A percentile compares a stretch with the other conserved stretches of the same genome.
Evolutionary conservation across 352 stramenopile genomes (phyloP).

Genomic region (Globisporangium apiculatum): DNA sequence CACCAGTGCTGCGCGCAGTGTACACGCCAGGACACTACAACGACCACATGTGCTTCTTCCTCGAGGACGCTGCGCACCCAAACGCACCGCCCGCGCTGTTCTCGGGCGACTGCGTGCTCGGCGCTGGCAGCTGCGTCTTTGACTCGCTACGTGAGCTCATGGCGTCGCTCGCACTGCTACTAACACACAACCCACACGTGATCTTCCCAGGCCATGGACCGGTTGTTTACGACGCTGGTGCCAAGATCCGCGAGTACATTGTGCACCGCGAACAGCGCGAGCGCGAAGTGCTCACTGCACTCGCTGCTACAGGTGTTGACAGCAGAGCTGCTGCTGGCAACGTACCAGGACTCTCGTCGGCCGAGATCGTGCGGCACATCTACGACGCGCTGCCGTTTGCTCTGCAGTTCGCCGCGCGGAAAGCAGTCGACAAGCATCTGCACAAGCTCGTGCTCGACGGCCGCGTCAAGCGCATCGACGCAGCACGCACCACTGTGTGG

Average conservation of each 20-base stretch:
- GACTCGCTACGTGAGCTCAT: slow-evolving; percentile 80
- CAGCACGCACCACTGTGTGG: neutral
- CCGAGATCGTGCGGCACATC: slow-evolving; percentile 42
- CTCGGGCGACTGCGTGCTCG: slow-evolving; percentile 81
- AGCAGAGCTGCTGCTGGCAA: neutral
- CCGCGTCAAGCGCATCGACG: slow-evolving; percentile 11
- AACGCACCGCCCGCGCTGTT: slow-evolving; percentile 35
- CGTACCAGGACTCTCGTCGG: slow-evolving; percentile 18
- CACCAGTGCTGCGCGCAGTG: slow-evolving; percentile 34
- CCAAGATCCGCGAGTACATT: slow-evolving; percentile 76
- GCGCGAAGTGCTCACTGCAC: slow-evolving; percentile 42
- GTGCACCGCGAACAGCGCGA: slow-evolving; percentile 67
- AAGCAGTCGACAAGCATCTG: slow-evolving; percentile 55
- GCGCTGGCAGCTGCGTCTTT: slow-evolving; percentile 80
- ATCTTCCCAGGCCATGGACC: slow-evolving; percentile 79
- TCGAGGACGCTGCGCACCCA: slow-evolving; percentile 15
- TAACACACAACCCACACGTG: slow-evolving; percentile 20
- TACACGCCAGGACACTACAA: slow-evolving; percentile 82
- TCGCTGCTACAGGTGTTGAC: slow-evolving; percentile 11
- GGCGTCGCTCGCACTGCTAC: slow-evolving; percentile 51
- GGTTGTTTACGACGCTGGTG: slow-evolving; percentile 46
- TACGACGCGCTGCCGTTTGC: slow-evolving; percentile 53
- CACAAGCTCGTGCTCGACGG: slow-evolving; percentile 49
- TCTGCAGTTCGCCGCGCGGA: slow-evolving; percentile 39
- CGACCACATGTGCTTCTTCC: slow-evolving; percentile 79